Evolutionary conservation across 345 rosid genomes (phyloP).

Genomic region (Murraya koenigii): DNA sequence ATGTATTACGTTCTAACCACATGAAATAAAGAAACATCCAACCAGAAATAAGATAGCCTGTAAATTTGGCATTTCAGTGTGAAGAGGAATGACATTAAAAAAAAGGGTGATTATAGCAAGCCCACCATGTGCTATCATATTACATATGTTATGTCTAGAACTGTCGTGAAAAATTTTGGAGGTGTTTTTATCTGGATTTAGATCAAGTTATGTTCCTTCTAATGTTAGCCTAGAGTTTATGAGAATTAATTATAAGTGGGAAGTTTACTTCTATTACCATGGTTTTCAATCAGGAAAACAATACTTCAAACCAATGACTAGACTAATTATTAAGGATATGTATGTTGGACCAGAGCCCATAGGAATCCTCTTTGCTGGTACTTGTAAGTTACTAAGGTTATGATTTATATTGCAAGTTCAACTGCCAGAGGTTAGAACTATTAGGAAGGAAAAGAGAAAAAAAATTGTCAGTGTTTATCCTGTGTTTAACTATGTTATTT

Average conservation of each 20-base stretch:
- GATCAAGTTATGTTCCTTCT: background rate
- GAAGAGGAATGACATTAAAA: background rate
- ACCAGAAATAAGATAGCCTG: background rate
- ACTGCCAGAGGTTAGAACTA: too few species aligned
- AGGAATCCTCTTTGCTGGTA: background rate
- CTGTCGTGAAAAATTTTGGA: background rate
- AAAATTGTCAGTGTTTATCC: too few species aligned
- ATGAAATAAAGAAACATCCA: background rate
- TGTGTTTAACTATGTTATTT: too few species aligned
- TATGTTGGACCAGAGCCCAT: background rate
- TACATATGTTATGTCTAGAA: background rate
- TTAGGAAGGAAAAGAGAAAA: too few species aligned
- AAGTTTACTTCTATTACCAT: background rate
- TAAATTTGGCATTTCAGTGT: background rate
- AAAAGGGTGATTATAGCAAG: too few species aligned
- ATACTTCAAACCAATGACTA: background rate
- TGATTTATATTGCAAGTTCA: background rate
- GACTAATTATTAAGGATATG: too few species aligned
- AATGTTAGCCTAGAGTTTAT: too few species aligned
- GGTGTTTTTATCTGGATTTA: background rate
- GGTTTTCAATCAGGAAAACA: background rate
- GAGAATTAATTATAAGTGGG: too few species aligned
- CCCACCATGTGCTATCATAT: too few species aligned
- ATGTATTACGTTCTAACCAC: background rate
- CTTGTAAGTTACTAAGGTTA: background rate